Evolutionary conservation across 2,329 filamentous ascomycete genomes (phyloP).

Genomic region (Eurotiales sp.): DNA sequence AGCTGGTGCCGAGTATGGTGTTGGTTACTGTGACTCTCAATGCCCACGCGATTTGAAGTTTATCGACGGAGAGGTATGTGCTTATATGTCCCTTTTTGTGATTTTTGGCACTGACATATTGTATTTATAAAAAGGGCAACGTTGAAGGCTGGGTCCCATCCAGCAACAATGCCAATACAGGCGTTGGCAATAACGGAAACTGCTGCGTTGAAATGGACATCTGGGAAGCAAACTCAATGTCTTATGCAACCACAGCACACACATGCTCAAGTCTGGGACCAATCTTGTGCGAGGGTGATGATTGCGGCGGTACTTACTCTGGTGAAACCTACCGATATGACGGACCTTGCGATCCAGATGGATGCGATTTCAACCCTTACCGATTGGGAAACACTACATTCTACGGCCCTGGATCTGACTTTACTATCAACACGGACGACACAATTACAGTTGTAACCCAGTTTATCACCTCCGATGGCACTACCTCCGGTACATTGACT

Average conservation of each 20-base stretch:
- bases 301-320: constrained; percentile 53
- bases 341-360: constrained; percentile 64
- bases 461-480: constrained; percentile 54
- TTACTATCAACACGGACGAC: constrained; percentile 56
- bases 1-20: constrained; percentile 58
- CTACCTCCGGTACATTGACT: constrained; percentile 51
- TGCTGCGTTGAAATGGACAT: constrained; percentile 68
- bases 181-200: constrained; percentile 52
- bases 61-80: constrained; percentile 47
- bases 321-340: constrained; percentile 55
- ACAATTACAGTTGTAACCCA: constrained; percentile 65
- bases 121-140: constrained; percentile 45
- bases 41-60: constrained; percentile 53
- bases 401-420: constrained; percentile 52
- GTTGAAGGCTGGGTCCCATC: constrained; percentile 52
- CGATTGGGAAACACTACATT: constrained; percentile 62
- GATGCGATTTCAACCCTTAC: constrained; percentile 68
- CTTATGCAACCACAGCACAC: constrained; percentile 43
- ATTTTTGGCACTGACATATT: constrained; percentile 32
- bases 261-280: constrained; percentile 51
- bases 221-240: constrained; percentile 66
- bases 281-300: constrained; percentile 48
- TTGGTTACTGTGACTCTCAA: constrained; percentile 62
- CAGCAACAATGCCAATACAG: constrained; percentile 52
- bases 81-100: background rate